These are phyloP conservation scores for Hebeloma cylindrosporum DNA, from an alignment of 768 basidiomycete species.

Conservation along the genomic window DNA sequence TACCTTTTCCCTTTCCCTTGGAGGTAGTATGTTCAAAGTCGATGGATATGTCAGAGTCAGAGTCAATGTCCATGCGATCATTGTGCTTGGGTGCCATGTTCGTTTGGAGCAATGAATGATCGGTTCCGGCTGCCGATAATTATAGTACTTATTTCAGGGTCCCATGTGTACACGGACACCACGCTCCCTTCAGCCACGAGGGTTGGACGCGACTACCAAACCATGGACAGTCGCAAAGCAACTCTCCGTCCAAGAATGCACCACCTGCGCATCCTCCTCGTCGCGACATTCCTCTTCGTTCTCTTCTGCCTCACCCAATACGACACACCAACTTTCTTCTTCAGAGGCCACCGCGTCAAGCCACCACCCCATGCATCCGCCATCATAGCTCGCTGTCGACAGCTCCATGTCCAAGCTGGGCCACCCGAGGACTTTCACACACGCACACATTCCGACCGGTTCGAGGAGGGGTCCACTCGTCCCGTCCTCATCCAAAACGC, in stretches of 20 bases:
- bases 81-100: slow-evolving; percentile 33
- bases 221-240: neutral
- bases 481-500: slow-evolving; percentile 71
- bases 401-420: slow-evolving; percentile 40
- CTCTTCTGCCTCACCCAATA: slow-evolving; percentile 3
- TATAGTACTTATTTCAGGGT: too few species aligned
- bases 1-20: slow-evolving; percentile 57
- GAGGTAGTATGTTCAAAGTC: slow-evolving; percentile 40
- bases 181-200: too few species aligned
- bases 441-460: slow-evolving; percentile 64
- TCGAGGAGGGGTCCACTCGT: slow-evolving; percentile 58
- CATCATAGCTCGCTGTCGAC: slow-evolving; percentile 44
- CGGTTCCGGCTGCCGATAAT: neutral
- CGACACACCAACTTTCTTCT: neutral
- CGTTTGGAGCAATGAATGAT: neutral
- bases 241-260: neutral
- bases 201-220: neutral
- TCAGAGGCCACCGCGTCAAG: neutral
- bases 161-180: too few species aligned
- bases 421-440: slow-evolving; percentile 46
- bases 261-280: neutral
- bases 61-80: slow-evolving; percentile 57
- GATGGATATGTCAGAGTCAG: slow-evolving; percentile 64
- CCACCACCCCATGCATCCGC: slow-evolving; percentile 26
- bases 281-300: slow-evolving; percentile 3